Evolutionary conservation across 331 rosid species (phyloP).

Genomic region (Prunus yedoensis): DNA sequence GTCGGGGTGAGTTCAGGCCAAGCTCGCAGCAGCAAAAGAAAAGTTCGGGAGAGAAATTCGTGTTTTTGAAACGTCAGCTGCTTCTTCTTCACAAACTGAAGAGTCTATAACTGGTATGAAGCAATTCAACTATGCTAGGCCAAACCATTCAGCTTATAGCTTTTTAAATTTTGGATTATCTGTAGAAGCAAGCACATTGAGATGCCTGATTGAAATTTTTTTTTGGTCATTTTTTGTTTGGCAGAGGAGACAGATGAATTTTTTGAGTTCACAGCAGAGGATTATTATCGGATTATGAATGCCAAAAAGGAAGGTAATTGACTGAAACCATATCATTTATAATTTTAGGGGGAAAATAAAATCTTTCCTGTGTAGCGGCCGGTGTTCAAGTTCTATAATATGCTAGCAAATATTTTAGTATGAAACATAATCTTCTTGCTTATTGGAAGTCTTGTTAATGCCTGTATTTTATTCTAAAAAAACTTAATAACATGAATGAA

Average conservation of each 20-base stretch:
- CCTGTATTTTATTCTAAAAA: background rate
- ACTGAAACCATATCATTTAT: background rate
- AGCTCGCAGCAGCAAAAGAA: slow-evolving; percentile 53
- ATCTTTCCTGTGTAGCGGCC: background rate
- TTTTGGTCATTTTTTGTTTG: slow-evolving; percentile 7
- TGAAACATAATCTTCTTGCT: background rate
- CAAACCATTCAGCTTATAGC: background rate
- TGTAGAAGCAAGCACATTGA: background rate
- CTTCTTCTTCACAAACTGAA: slow-evolving; percentile 45
- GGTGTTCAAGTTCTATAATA: background rate
- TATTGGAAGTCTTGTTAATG: background rate
- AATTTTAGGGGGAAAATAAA: background rate
- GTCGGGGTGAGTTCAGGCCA: slow-evolving; percentile 47
- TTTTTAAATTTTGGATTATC: background rate
- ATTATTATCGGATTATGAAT: slow-evolving; percentile 59
- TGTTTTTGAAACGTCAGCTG: slow-evolving; percentile 58
- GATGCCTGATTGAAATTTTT: background rate
- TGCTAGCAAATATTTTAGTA: background rate
- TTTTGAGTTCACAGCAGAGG: slow-evolving; percentile 78
- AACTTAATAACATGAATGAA: background rate
- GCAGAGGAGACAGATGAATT: slow-evolving; percentile 66
- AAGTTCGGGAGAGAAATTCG: slow-evolving; percentile 69
- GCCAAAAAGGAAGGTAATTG: slow-evolving; percentile 65
- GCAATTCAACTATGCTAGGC: background rate
- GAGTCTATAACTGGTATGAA: slow-evolving; percentile 41